phyloP scores from a whole-genome alignment of 257 asterid species.

The Solanum ossicruentum region DNA sequence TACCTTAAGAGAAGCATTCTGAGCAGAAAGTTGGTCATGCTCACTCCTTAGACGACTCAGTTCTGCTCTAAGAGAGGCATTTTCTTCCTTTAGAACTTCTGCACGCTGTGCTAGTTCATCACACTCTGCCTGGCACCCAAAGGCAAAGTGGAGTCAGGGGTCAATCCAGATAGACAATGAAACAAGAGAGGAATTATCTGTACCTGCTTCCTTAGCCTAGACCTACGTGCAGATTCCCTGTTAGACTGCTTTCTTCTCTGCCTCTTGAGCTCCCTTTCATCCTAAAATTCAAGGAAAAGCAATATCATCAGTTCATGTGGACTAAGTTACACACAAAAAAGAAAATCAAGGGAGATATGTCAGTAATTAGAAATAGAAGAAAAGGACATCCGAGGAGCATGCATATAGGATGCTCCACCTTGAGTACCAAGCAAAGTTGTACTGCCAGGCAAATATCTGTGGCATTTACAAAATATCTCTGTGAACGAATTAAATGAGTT shows the following conservation, averaged over 20 bases:
- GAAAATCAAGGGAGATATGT: not conserved
- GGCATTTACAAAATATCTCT: not conserved
- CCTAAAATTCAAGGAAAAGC: slow-evolving; percentile 31
- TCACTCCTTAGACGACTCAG: slow-evolving; percentile 59
- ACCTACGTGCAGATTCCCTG: slow-evolving; percentile 83
- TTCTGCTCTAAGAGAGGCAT: slow-evolving; percentile 74
- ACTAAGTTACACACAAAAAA: not conserved
- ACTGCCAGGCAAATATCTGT: not conserved
- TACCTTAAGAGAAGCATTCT: slow-evolving; percentile 89
- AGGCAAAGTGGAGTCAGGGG: slow-evolving; percentile 3
- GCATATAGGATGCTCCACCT: not conserved
- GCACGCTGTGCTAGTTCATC: slow-evolving; percentile 90
- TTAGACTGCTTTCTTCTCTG: slow-evolving; percentile 82
- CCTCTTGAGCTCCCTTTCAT: slow-evolving; percentile 78
- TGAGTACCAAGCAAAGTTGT: not conserved
- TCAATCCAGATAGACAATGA: not conserved
- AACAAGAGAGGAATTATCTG: not conserved
- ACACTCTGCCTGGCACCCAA: slow-evolving; percentile 68
- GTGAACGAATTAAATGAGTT: not conserved
- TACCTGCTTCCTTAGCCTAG: slow-evolving; percentile 87
- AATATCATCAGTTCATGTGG: not conserved
- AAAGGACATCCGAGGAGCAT: not conserved
- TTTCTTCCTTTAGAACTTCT: slow-evolving; percentile 66
- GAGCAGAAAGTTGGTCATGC: slow-evolving; percentile 61
- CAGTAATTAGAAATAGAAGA: not conserved